phyloP scores from a whole-genome alignment of 495 filamentous ascomycete genomes.

The Hyaloscypha bicolor region DNA sequence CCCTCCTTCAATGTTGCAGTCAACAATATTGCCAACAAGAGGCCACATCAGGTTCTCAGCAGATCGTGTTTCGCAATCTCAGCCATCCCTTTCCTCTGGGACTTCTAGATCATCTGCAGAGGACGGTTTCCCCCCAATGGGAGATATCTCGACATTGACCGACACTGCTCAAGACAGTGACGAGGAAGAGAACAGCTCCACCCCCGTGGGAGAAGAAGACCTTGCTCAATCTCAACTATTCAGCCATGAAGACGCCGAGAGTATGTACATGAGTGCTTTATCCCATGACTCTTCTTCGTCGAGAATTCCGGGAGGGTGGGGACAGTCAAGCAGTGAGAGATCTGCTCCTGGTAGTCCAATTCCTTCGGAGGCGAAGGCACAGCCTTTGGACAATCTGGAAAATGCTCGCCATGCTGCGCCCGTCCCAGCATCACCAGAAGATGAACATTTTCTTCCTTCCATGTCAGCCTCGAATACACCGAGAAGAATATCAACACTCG shows the following conservation, averaged over 20 bases:
- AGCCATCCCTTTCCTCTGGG: slow-evolving; percentile 14
- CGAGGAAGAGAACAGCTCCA: slow-evolving; percentile 20
- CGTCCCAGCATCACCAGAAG: background rate
- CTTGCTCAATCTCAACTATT: slow-evolving; percentile 77
- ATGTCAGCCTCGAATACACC: background rate
- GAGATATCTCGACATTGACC: background rate
- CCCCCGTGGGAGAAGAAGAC: slow-evolving; percentile 27
- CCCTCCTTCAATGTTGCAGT: slow-evolving; percentile 20
- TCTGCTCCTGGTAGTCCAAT: slow-evolving; percentile 15
- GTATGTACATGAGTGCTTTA: slow-evolving; percentile 84
- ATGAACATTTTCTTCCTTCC: background rate
- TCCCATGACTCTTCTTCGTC: slow-evolving; percentile 37
- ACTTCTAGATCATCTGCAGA: background rate
- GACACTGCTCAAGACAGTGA: slow-evolving; percentile 8
- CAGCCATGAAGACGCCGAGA: slow-evolving; percentile 89
- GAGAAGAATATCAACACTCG: background rate
- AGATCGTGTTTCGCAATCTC: slow-evolving; percentile 28
- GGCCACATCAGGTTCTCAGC: slow-evolving; percentile 22
- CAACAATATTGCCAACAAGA: slow-evolving; percentile 28
- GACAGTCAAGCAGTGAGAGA: slow-evolving; percentile 17
- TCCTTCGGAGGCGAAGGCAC: background rate
- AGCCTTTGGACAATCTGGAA: slow-evolving; percentile 25
- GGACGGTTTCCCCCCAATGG: background rate
- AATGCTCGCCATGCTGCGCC: slow-evolving; percentile 21
- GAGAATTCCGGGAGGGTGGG: slow-evolving; percentile 34